Evolutionary conservation across 768 basidiomycete genomes (phyloP).

Genomic region (Suillus clintonianus): DNA sequence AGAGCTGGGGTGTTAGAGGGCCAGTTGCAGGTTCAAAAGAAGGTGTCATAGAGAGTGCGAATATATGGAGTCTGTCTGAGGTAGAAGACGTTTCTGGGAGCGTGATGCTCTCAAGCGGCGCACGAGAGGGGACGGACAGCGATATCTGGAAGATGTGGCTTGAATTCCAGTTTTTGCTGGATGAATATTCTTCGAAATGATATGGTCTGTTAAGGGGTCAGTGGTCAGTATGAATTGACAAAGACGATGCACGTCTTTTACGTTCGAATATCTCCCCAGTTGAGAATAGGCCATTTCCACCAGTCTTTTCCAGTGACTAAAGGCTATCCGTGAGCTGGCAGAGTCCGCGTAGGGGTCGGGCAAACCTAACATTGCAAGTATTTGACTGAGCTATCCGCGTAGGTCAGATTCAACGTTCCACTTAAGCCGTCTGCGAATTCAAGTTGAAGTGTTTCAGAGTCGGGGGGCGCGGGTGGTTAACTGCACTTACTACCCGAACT

Average conservation of each 20-base stretch:
- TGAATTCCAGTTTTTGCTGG: conserved; percentile 41
- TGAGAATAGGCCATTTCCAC: conserved; percentile 44
- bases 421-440: conserved; percentile 30
- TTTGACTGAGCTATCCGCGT: conserved; percentile 37
- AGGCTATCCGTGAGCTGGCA: not conserved
- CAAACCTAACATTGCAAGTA: conserved; percentile 34
- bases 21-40: conserved; percentile 27
- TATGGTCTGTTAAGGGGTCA: conserved; percentile 38
- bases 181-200: conserved; percentile 40
- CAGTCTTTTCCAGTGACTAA: conserved; percentile 48
- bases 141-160: conserved; percentile 49
- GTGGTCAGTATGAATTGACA: not conserved
- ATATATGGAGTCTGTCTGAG: conserved; percentile 43
- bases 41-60: conserved; percentile 45
- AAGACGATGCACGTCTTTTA: conserved; percentile 20
- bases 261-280: conserved; percentile 46
- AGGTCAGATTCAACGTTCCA: conserved; percentile 38
- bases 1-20: conserved; percentile 30
- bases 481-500: conserved; percentile 31
- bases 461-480: not conserved
- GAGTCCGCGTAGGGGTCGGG: not conserved
- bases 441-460: not conserved
- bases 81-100: conserved; percentile 36
- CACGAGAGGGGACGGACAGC: conserved; percentile 42
- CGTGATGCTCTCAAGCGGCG: conserved; percentile 42